A percentile compares a stretch with the other conserved stretches of the same genome.
These are phyloP conservation scores for Paramecium primaurelia DNA, from an alignment of 73 alveolate species.

Conservation along the genomic window DNA sequence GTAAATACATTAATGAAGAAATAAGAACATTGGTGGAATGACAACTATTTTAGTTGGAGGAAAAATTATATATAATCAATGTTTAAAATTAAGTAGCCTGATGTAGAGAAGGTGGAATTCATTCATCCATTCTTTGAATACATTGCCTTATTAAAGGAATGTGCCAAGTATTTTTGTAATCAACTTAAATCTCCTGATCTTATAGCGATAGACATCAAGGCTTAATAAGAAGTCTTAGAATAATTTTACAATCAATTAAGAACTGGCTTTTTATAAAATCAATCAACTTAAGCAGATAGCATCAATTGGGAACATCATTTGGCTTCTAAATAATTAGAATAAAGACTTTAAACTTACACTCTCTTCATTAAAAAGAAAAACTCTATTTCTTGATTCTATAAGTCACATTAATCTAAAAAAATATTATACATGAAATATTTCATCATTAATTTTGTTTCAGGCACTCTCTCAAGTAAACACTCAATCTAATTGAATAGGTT, in stretches of 20 bases:
- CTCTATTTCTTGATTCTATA: not conserved
- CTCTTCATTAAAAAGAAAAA: not conserved
- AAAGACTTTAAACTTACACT: constrained; percentile 8
- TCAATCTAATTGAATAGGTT: not conserved
- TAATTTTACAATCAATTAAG: not conserved
- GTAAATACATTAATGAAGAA: not conserved
- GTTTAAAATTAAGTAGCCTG: constrained; percentile 1
- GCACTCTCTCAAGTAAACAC: constrained; percentile 8
- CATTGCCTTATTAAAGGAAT: not conserved
- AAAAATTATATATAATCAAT: not conserved
- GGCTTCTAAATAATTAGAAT: not conserved
- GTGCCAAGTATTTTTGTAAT: not conserved
- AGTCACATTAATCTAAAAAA: not conserved
- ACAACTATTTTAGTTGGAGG: constrained; percentile 19
- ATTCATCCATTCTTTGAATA: not conserved
- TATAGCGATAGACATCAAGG: not conserved
- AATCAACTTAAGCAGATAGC: not conserved
- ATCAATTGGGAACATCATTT: not conserved
- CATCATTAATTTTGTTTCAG: constrained; percentile 22
- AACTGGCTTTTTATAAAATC: not conserved
- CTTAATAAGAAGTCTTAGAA: not conserved
- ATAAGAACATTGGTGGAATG: constrained; percentile 12
- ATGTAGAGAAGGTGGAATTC: not conserved
- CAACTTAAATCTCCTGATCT: not conserved
- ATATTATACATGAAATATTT: not conserved